Evolutionary conservation across 1,284 basidiomycete species (phyloP).

Genomic region (Fomitopsis schrenkii): DNA sequence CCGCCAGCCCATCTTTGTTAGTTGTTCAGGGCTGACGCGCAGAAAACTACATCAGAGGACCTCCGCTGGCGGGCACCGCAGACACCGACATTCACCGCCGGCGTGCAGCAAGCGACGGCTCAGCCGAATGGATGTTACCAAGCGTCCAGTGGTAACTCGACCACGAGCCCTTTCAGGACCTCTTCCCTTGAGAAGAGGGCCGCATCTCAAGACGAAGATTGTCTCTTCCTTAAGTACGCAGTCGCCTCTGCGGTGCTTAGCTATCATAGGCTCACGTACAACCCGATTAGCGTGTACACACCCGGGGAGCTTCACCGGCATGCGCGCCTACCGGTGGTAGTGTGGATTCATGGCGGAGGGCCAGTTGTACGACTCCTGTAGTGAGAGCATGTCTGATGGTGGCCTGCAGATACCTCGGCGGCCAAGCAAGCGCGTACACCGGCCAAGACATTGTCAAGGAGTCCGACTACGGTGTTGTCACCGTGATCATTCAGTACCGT

Average conservation of each 20-base stretch:
- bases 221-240: not conserved
- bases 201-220: not conserved
- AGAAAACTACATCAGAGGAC: not conserved
- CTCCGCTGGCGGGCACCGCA: not conserved
- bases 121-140: not conserved
- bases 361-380: not conserved
- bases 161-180: not conserved
- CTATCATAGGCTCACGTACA: too few species aligned
- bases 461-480: not conserved
- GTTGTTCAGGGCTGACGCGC: too few species aligned
- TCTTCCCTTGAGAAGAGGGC: not conserved
- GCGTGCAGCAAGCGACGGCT: not conserved
- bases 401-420: not conserved
- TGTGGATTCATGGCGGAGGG: not conserved
- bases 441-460: not conserved
- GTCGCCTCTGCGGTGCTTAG: not conserved
- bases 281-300: not conserved
- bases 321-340: not conserved
- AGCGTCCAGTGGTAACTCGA: not conserved
- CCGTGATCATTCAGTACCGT: not conserved
- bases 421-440: not conserved
- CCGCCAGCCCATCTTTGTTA: too few species aligned
- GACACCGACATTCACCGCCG: not conserved
- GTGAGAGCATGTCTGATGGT: not conserved
- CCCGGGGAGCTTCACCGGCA: not conserved